Evolutionary conservation across 805 yeast genomes (phyloP), one percentile per base, ranked within the genome.

Genomic region (Barnettozyma sucrosica): DNA sequence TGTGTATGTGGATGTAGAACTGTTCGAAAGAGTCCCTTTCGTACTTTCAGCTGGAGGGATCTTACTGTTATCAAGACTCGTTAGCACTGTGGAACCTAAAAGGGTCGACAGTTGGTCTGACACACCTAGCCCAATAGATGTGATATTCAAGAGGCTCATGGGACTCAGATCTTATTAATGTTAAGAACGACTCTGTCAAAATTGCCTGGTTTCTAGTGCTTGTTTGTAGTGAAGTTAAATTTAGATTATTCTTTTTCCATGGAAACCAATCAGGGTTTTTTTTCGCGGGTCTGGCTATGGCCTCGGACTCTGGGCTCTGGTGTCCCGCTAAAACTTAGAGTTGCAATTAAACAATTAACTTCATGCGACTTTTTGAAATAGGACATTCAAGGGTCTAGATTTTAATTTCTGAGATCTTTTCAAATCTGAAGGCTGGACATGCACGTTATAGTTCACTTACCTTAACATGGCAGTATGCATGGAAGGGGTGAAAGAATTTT

Each of bases 1-100:
- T 32, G 36, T n/a, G 7, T 18, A 34, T 34, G 21, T 34, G 14
- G 37, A 8, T 18, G 37, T 34, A 9, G 37, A 34, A 19, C 11
- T 16, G 37, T 34, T 8, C 21, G 21, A 34, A 28, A 28, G 32
- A 13, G 32, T 28, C 32, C 32, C 32, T 28, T 13, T 28, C 32
- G 32, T 28, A 13, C 32, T 28, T 28, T 11, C 16, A 28, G n/a
- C 32, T 23, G 13, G 28, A 13, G 28, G n/a, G 33, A 11, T 19
- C 36, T 5, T 18, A 21, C 20, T 20, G 19, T 41, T 26, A 24
- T 39, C 44, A 6, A 41, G 36, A 20, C 44, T 41, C 36, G 44
- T 41, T 10, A 41, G 14, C 36, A 41, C 20, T 7, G 44, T 41
- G 34, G 46, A 43, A 11, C 38, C 46, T 14, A 28, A 28, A 28